Conservation (phyloP, 768 basidiomycete species). For the Gyrodon lividus region DNA sequence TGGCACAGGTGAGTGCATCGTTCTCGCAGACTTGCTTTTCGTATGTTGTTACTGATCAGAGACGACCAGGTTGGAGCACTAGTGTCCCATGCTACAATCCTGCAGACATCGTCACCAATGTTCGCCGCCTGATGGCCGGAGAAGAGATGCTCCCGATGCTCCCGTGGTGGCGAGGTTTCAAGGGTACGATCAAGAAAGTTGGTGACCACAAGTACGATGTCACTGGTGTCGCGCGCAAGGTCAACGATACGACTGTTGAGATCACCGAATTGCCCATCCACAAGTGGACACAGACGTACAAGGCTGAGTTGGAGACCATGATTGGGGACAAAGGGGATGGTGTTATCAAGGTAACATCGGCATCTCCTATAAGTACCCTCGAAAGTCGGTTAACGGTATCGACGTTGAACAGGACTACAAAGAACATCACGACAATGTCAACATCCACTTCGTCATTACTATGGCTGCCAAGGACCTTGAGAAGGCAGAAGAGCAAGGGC, state of each 20-base stretch:
- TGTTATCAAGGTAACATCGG: conserved; percentile 63
- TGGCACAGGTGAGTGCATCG: conserved; percentile 72
- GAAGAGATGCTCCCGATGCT: conserved; percentile 84
- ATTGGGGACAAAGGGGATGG: conserved; percentile 83
- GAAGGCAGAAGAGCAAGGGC: conserved; percentile 86
- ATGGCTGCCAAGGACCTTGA: conserved; percentile 80
- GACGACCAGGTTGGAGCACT: conserved; percentile 85
- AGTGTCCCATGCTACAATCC: conserved; percentile 92
- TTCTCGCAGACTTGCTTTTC: neutral
- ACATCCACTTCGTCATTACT: conserved; percentile 84
- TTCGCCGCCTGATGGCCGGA: conserved; percentile 81
- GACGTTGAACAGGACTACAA: conserved; percentile 76
- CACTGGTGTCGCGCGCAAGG: conserved; percentile 67
- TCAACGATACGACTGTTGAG: conserved; percentile 87
- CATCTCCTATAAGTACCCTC: neutral
- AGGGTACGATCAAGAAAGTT: conserved; percentile 78
- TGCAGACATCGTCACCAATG: conserved; percentile 80
- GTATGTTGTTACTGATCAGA: neutral
- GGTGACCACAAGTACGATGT: conserved; percentile 87
- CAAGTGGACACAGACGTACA: conserved; percentile 92
- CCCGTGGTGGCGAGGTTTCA: conserved; percentile 98
- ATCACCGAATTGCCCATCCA: conserved; percentile 95
- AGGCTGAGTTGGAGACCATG: conserved; percentile 88
- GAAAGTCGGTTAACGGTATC: neutral
- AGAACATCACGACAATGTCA: conserved; percentile 91